Percentiles rank a stretch among this genome's conserved stretches.
Evolutionary conservation across 108 stramenopile species (phyloP).

Genomic region (Aurantiochytrium sp.): DNA sequence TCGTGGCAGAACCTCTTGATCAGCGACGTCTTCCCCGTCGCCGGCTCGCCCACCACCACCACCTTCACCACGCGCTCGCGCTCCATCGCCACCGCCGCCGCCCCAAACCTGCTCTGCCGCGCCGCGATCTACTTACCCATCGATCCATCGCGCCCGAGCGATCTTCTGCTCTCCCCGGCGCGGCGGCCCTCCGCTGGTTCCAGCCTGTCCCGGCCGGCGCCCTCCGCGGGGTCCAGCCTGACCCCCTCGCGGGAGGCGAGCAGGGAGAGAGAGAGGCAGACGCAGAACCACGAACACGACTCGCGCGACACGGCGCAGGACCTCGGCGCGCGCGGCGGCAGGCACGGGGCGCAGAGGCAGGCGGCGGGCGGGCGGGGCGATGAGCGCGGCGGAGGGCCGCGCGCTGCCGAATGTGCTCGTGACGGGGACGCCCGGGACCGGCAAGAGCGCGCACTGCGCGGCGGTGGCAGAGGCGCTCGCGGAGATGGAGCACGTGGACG

Average conservation of each 20-base stretch:
- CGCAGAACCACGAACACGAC: too few relatives aligned
- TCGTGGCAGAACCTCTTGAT: slow-evolving; percentile 40
- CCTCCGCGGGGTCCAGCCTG: too few relatives aligned
- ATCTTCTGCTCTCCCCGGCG: neutral
- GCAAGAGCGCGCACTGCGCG: slow-evolving; percentile 69
- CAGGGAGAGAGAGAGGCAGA: too few relatives aligned
- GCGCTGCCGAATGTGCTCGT: slow-evolving; percentile 73
- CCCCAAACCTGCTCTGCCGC: neutral
- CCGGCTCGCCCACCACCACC: slow-evolving; percentile 39
- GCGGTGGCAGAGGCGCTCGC: slow-evolving; percentile 36
- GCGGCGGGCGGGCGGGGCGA: too few relatives aligned
- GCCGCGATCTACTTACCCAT: neutral
- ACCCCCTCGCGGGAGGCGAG: too few relatives aligned
- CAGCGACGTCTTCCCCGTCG: slow-evolving; percentile 40
- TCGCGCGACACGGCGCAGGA: too few relatives aligned
- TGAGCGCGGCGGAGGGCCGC: neutral
- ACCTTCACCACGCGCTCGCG: slow-evolving; percentile 28
- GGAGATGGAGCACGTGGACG: neutral
- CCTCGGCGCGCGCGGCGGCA: too few relatives aligned
- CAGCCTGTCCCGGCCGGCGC: too few relatives aligned
- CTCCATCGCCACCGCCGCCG: neutral
- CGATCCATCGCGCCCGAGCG: neutral
- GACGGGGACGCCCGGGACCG: slow-evolving; percentile 84
- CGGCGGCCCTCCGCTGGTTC: too few relatives aligned
- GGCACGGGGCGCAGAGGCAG: too few relatives aligned